These are phyloP conservation scores for Gossypium davidsonii DNA, from an alignment of 441 rosid species.

Conservation along the genomic window DNA sequence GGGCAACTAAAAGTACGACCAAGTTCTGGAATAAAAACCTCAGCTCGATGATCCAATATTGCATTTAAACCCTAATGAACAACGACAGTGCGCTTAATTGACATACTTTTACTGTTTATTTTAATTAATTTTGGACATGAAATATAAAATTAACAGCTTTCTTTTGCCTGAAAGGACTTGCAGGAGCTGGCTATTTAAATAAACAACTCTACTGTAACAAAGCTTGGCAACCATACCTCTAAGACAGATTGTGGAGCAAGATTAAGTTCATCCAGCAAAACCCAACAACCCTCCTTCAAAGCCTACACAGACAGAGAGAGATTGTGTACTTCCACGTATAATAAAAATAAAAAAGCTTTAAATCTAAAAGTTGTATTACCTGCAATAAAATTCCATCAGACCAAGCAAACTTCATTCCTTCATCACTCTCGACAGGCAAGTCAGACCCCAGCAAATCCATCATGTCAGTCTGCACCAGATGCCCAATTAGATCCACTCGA, in stretches of 20 bases:
- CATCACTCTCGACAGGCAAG: conserved; percentile 82
- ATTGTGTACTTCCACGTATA: neutral
- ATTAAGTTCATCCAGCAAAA: conserved; percentile 95
- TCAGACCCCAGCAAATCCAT: conserved; percentile 99
- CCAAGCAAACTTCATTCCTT: conserved; percentile 95
- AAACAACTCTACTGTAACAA: neutral
- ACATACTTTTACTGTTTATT: neutral
- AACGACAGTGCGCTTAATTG: neutral
- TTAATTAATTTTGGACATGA: neutral
- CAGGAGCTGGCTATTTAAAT: neutral
- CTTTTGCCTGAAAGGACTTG: conserved; percentile 7
- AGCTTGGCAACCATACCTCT: conserved; percentile 42
- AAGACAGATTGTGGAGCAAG: conserved; percentile 99
- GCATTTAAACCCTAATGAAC: conserved; percentile 85
- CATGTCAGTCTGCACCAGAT: conserved; percentile 81
- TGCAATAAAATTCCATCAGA: conserved; percentile 95
- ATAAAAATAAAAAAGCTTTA: conserved; percentile 8
- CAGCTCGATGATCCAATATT: conserved; percentile 94
- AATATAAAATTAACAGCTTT: conserved; percentile 7
- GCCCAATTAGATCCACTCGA: conserved; percentile 14
- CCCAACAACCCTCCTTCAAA: conserved; percentile 95
- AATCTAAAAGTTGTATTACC: conserved; percentile 33
- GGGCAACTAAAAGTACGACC: conserved; percentile 80
- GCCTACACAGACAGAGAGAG: conserved; percentile 44
- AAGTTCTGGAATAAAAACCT: conserved; percentile 93